A percentile compares a stretch with the other conserved stretches of the same genome.
Evolutionary conservation across 306 rosid species (phyloP).

Genomic region (Vigna nakashimae): DNA sequence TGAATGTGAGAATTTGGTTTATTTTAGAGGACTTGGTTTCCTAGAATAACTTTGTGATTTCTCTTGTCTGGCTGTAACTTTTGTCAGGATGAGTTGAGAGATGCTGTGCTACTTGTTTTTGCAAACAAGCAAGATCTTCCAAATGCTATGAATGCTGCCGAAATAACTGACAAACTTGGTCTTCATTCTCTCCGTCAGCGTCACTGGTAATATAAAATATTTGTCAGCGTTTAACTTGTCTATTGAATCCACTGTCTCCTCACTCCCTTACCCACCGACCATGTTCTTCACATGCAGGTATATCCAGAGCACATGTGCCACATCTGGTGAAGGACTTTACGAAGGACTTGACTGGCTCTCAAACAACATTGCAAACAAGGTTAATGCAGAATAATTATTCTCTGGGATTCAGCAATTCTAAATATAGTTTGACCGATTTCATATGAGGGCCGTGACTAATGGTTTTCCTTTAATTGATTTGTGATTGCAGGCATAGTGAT

Average conservation of each 20-base stretch:
- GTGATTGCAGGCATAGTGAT: slow-evolving; percentile 67
- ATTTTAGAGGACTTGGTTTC: slow-evolving; percentile 9
- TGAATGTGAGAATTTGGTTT: slow-evolving; percentile 20
- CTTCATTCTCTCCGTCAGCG: slow-evolving; percentile 93
- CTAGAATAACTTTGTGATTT: slow-evolving; percentile 6
- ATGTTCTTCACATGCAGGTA: slow-evolving; percentile 58
- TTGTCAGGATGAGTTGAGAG: slow-evolving; percentile 83
- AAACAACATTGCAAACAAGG: slow-evolving; percentile 87
- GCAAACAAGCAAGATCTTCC: slow-evolving; percentile 97
- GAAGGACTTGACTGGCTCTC: slow-evolving; percentile 94
- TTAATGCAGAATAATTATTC: slow-evolving; percentile 16
- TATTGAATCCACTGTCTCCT: background rate
- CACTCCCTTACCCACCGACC: background rate
- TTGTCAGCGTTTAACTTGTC: background rate
- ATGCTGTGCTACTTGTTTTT: slow-evolving; percentile 86
- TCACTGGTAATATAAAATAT: slow-evolving; percentile 64
- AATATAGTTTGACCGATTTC: slow-evolving; percentile 14
- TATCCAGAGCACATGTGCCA: slow-evolving; percentile 91
- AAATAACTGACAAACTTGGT: slow-evolving; percentile 86
- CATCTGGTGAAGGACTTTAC: slow-evolving; percentile 89
- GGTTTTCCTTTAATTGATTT: background rate
- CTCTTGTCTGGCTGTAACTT: background rate
- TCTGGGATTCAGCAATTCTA: background rate
- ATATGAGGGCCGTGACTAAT: background rate
- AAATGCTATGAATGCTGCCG: slow-evolving; percentile 95